Evolutionary conservation across 768 basidiomycete genomes (phyloP), one percentile per base, ranked within the genome.

Genomic region (Scleroderma citrinum): DNA sequence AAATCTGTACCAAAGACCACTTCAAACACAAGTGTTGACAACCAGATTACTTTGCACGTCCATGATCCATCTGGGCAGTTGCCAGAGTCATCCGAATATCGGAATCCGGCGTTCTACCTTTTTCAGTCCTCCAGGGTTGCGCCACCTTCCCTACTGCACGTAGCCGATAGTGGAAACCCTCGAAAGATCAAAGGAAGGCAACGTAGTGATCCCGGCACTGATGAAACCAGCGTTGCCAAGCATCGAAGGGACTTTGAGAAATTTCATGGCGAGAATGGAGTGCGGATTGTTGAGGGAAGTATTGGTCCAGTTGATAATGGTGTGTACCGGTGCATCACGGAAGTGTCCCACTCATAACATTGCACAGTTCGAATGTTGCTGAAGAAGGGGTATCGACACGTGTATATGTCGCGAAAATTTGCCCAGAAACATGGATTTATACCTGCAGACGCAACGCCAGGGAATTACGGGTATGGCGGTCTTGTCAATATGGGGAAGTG

Each of bases 341-440:
- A 10, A 30, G 6, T 16, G 32, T 21, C 13, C 20, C 20, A 40
- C 31, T 49, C 12, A 7, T 7, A 4, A 23, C 45, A 41, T 19
- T 38, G 16, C 19, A 0, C 58, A 92, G 92, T 94, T 1, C 82
- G 88, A 17, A 99, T 97, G 94, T 77, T 97, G 34, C 74, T 99
- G 51, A 95, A 92, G 67, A 77, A 81, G 16, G 94, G 96, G 16
- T 87, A 98, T 66, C 76, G 92, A 13, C 84, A 94, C 59, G 94
- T 97, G 44, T 99, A 99, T 69, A 86, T 99, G 50, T 96, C 93
- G 12, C 80, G 96, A 48, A 85, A 87, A 61, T 99, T 98, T 60
- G 96, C 96, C 2, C 71, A 83, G 53, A 78, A 82, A 55, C 81
- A 96, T 62, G 86, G 85, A 2, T 92, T 99, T 64, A 87, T 97